A percentile compares a stretch with the other conserved stretches of the same genome.
Evolutionary conservation across 306 rosid species (phyloP).

Genomic region (Phaseolus lunatus): DNA sequence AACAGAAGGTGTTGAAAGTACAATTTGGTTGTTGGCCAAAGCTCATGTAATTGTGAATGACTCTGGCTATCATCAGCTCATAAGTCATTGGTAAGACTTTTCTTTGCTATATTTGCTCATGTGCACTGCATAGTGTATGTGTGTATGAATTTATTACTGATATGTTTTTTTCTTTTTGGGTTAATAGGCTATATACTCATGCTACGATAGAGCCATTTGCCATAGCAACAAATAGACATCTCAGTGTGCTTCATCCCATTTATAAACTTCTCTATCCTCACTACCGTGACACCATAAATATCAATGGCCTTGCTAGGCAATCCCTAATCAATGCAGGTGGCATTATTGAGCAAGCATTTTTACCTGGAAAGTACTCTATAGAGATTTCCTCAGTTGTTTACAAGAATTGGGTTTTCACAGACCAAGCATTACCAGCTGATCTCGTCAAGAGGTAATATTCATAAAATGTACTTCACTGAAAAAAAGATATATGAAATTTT

Average conservation of each 20-base stretch:
- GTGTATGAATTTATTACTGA: background rate
- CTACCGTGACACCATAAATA: conserved; percentile 54
- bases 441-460: conserved; percentile 50
- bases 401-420: conserved; percentile 47
- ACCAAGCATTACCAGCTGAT: conserved; percentile 56
- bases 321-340: conserved; percentile 49
- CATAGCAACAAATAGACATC: conserved; percentile 38
- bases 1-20: conserved; percentile 56
- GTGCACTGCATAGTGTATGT: background rate
- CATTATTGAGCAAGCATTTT: conserved; percentile 49
- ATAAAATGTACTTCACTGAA: background rate
- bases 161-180: background rate
- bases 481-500: background rate
- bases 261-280: conserved; percentile 34
- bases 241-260: conserved; percentile 34
- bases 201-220: conserved; percentile 20
- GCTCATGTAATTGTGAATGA: conserved; percentile 78
- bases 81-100: conserved; percentile 67
- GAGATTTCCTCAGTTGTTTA: conserved; percentile 52
- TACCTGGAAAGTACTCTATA: conserved; percentile 37
- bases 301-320: conserved; percentile 54
- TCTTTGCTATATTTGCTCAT: background rate
- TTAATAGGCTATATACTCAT: conserved; percentile 39
- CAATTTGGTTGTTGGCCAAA: conserved; percentile 75
- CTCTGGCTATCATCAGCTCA: conserved; percentile 71